Percentiles rank a stretch among this genome's conserved stretches.
Evolutionary conservation across 2,329 filamentous ascomycete species (phyloP).

Genomic region (Exophiala oligosperma): DNA sequence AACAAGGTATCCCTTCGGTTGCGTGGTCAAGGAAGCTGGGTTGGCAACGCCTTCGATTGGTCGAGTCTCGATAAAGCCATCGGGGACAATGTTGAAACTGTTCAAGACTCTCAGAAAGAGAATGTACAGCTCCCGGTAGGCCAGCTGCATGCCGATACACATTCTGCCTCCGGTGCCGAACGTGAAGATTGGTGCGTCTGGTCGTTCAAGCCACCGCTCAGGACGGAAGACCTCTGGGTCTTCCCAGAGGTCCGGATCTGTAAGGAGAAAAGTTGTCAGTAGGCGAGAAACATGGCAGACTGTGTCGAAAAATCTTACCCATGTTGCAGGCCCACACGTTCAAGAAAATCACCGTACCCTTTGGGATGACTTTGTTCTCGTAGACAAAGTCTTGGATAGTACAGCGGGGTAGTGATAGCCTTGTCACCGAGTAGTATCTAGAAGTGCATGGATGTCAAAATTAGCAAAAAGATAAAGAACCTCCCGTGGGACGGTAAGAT

Average conservation of each 20-base stretch:
- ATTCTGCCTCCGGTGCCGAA: constrained; percentile 67
- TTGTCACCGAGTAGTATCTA: constrained; percentile 59
- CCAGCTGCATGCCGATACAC: constrained; percentile 63
- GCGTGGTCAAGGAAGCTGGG: constrained; percentile 61
- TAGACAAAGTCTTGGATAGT: constrained; percentile 62
- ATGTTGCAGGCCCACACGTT: constrained; percentile 69
- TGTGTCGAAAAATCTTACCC: constrained; percentile 33
- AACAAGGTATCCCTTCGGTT: constrained; percentile 59
- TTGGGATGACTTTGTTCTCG: constrained; percentile 58
- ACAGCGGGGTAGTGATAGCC: constrained; percentile 61
- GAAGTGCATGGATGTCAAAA: too few species aligned
- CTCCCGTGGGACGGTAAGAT: too few species aligned
- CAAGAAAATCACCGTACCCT: constrained; percentile 63
- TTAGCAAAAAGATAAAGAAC: too few species aligned
- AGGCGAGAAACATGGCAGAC: background rate
- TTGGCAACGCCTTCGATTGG: constrained; percentile 61
- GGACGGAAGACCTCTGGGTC: constrained; percentile 61
- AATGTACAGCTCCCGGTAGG: constrained; percentile 60
- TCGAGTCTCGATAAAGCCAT: constrained; percentile 41
- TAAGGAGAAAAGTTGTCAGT: background rate
- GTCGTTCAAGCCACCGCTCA: constrained; percentile 63
- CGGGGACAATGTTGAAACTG: constrained; percentile 61
- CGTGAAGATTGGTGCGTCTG: constrained; percentile 63
- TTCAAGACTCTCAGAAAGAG: constrained; percentile 63
- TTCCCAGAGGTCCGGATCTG: constrained; percentile 53